Evolutionary conservation across 495 filamentous ascomycete genomes (phyloP), one percentile per base, ranked within the genome.

Genomic region (Podospora appendiculata): DNA sequence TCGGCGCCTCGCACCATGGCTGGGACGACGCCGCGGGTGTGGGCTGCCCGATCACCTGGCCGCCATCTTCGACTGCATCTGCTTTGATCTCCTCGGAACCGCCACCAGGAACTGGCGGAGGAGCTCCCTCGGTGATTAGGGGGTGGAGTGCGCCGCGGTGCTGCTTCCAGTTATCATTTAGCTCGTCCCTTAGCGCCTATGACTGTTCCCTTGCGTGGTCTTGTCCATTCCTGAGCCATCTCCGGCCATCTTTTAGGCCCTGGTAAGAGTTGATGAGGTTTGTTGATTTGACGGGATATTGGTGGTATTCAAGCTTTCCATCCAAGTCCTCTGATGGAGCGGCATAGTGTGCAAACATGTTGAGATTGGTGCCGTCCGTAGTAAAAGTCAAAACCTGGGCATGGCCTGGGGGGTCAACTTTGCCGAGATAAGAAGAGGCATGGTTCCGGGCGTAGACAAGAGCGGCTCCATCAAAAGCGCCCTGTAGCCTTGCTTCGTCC

Each of bases 311-410:
- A 40, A 64, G 46, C 52, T 33, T 56, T 39, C 56, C 58, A 5
- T 25, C 5, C 25, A 5, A 25, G 45, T 58, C 59, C 32, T 54
- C 49, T 1, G 54, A 13, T 25, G 39, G 53, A 13, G 64, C 38
- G 17, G 59, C 59, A 51, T 65, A 61, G 47, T 63, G 59, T 14
- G 64, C 60, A 32, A 41, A 65, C 14, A 67, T 53, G 42, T 61
- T 55, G 50, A 67, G 42, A 19, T 47, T 48, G 12, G 48, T 57
- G 32, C 64, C 59, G 41, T 67, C 51, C n/a, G 57, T 63, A 33
- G 59, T 63, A 52, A 65, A 67, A 16, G 64, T 67, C 25, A 56
- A 56, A 52, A 67, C 41, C 18, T 44, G 50, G 35, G 64, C 64
- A 47, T 62, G 48, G 13, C 58, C 59, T 8, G 53, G 50, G 45